Evolutionary conservation across 306 rosid genomes (phyloP), one percentile per base, ranked within the genome.

Genomic region (Cucurbita argyrosperma): DNA sequence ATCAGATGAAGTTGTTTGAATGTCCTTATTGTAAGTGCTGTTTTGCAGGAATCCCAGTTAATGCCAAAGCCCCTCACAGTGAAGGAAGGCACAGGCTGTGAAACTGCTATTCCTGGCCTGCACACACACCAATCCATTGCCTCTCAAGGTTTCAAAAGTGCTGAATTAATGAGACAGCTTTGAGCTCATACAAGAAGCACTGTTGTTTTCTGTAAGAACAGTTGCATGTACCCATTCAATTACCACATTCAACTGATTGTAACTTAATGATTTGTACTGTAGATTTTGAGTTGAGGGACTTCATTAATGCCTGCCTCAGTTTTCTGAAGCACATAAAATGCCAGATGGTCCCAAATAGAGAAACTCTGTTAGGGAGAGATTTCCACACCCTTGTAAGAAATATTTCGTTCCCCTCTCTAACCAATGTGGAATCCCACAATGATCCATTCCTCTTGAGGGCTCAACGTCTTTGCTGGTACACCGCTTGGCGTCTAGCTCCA

Each of bases 201-300:
- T 19, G 39, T 45, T 45, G 9, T 9, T 42, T 19, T 52, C 1
- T 64, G 18, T 14, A 1, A 0, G 45, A 45, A 67, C 72, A 67
- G 72, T 67, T 67, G 71, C 71, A 64, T 40, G 71, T 18, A 64
- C 35, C 35, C 71, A 64, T 64, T 64, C 37, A 62, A 61, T 26
- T 4, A 55, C 13, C 46, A 15, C 18, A 61, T 58, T 11, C 7
- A 12, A 58, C 67, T 61, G 71, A 51, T 64, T 45, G 4, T n/a
- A 38, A 46, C 38, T 61, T 18, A 42, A n/a, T 26, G 16, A 26
- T 58, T 15, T 64, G 50, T 64, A 64, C 71, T 40, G 30, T 16
- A 38, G 54, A 50, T 21, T 61, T 61, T 38, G 30, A 10, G 42
- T 42, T 18, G 72, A 67, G 72, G 18, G 55, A 47, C 72, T 67